Base-by-base conservation (phyloP, 2,329 filamentous ascomycete genomes). In the Teratosphaeria nubilosa region DNA sequence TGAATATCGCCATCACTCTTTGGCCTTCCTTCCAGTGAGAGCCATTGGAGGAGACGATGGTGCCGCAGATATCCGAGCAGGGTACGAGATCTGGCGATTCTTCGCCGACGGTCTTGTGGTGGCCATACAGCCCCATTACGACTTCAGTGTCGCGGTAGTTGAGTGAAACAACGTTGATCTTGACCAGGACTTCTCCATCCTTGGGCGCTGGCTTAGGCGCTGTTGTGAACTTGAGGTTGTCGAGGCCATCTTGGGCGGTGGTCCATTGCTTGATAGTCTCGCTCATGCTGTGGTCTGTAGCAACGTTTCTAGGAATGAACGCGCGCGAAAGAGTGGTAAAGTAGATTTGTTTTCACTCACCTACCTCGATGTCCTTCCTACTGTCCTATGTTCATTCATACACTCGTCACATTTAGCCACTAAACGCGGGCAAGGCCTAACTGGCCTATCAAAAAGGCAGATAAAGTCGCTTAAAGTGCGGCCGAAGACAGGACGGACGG, bases 31-130 rank as follows among this genome's bases (percentile, higher is more conserved):
- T 75, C 74, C 82, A 82, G 5, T 74, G 73, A 20, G 76, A 68
- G 34, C 52, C 52, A n/a, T 81, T 80, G 31, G 80, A 65, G 14
- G 77, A 70, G 1, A 81, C 73, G 52, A 89, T 75, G 9, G 77
- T 77, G 51, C 86, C 86, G 72, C 84, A 86, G 78, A 86, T 87
- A 71, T 90, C 86, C 24, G 84, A 86, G 70, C 83, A 86, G 1
- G 85, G 85, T 1, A 88, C 82, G 13, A 88, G 65, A 57, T 76
- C 59, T 56, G 72, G 56, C 56, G 70, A 61, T 5, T 41, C 34
- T 59, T 73, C 66, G 41, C 69, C 72, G 52, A 83, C 73, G 3
- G 78, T 77, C 64, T 80, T 78, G 74, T 88, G 84, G 71, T 88
- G 84, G 67, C 77, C 83, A 74, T 88, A 89, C 13, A 82, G 75